A percentile compares a stretch with the other conserved stretches of the same genome.
Conservation (phyloP, 768 basidiomycete species). For the Coprinopsis cinerea region DNA sequence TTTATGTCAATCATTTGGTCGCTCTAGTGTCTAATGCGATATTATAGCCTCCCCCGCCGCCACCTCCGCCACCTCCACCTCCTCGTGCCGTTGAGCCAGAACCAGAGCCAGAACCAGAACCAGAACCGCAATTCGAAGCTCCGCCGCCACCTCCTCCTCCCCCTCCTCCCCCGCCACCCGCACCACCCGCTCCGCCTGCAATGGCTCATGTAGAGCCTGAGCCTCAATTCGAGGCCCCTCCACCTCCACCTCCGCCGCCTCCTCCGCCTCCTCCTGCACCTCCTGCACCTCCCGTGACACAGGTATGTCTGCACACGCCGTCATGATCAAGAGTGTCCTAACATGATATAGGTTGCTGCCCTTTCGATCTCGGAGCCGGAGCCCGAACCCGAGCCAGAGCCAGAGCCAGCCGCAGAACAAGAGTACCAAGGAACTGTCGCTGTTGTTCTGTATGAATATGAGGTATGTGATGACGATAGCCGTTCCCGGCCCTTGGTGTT, state of each 20-base stretch:
- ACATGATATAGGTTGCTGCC: constrained; percentile 24
- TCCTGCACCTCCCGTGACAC: constrained; percentile 40
- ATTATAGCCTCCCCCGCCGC: constrained; percentile 28
- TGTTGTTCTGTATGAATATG: constrained; percentile 76
- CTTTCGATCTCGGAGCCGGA: constrained; percentile 32
- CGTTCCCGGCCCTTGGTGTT: background rate
- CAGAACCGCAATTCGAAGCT: constrained; percentile 13
- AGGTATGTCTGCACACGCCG: constrained; percentile 19
- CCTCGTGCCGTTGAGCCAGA: constrained; percentile 30
- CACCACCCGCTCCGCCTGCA: constrained; percentile 15
- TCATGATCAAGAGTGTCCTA: background rate
- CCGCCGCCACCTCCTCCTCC: constrained; percentile 22
- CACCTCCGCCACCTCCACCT: constrained; percentile 37
- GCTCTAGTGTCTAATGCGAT: constrained; percentile 4
- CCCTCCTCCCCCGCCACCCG: constrained; percentile 36
- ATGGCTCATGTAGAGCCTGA: constrained; percentile 14
- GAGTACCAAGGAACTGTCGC: constrained; percentile 55
- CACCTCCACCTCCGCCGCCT: constrained; percentile 34
- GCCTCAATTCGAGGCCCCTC: constrained; percentile 11
- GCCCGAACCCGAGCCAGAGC: constrained; percentile 31
- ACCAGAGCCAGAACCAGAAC: constrained; percentile 20
- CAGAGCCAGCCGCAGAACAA: constrained; percentile 24
- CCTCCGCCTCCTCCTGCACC: constrained; percentile 48
- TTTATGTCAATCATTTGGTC: constrained; percentile 5
- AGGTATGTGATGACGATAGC: constrained; percentile 32